Evolutionary conservation across 1,139 yeast genomes (phyloP), one percentile per base, ranked within the genome.

Genomic region (Scheffersomyces titani): DNA sequence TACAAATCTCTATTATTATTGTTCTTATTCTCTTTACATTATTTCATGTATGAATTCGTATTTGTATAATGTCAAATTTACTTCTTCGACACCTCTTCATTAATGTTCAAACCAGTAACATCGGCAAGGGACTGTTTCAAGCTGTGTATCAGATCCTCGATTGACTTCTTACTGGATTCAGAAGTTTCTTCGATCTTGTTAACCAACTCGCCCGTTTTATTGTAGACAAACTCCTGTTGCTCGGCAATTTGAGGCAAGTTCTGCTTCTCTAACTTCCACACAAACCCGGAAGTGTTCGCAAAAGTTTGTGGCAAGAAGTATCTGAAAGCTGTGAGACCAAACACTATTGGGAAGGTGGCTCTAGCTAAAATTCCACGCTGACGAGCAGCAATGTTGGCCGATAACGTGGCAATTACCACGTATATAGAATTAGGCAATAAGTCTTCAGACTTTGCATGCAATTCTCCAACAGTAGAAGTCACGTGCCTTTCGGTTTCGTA

Each of bases 321-420:
- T 58, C 80, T 84, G 75, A 92, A 91, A 1, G 97, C 88, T 13
- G 81, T 82, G 19, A 84, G 63, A 18, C 97, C 97, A 53, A 90
- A 80, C 0, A 81, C 73, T 3, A 89, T 58, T 2, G 98, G 98
- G 13, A 86, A 78, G 0, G 84, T 61, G 3, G 82, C 74, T 65
- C 88, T 86, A 18, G 90, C 70, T 4, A 88, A 55, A 16, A 89
- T 59, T 52, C 86, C 84, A 59, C 91, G 82, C 65, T 87, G 87
- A 68, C 97, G 91, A 3, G 97, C 86, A 53, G 90, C 70, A 52
- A 94, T 87, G 36, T 91, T 84, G 54, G 98, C 98, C 4, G 96
- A 78, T 65, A 93, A 81, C 2, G 87, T 81, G n/a, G 93, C 94
- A 49, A 92, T 85, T 13, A 85, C 68, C 30, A 91, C 80, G 67